phyloP scores from a whole-genome alignment of 2,329 filamentous ascomycete genomes.

The Apiospora koreana region DNA sequence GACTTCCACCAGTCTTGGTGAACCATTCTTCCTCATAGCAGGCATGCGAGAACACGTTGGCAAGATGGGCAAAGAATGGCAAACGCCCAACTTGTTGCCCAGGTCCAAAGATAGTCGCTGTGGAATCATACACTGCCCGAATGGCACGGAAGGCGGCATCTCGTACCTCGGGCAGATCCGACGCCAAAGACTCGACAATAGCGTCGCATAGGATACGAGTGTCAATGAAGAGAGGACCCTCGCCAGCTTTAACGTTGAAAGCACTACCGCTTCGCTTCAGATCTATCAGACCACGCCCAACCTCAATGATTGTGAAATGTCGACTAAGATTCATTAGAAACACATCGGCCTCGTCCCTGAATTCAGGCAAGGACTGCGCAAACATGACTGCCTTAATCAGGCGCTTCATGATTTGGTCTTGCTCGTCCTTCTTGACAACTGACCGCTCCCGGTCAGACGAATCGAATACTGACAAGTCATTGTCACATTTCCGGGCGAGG shows the following conservation, averaged over 20 bases:
- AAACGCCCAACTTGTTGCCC: conserved; percentile 71
- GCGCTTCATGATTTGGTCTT: conserved; percentile 81
- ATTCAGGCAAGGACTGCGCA: conserved; percentile 78
- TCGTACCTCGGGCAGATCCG: conserved; percentile 77
- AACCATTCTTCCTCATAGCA: conserved; percentile 99
- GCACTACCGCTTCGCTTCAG: conserved; percentile 74
- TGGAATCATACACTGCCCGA: conserved; percentile 74
- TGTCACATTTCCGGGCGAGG: conserved; percentile 69
- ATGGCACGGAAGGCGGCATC: conserved; percentile 82
- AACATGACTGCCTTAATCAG: conserved; percentile 88
- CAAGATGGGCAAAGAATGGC: conserved; percentile 81
- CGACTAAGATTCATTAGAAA: conserved; percentile 81
- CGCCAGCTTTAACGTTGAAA: conserved; percentile 83
- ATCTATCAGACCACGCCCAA: conserved; percentile 81
- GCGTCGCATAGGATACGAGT: conserved; percentile 86
- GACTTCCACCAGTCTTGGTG: conserved; percentile 87
- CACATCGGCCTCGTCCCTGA: conserved; percentile 72
- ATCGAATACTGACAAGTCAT: conserved; percentile 70
- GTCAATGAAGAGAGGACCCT: conserved; percentile 85
- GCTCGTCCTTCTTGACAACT: conserved; percentile 80
- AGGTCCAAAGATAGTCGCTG: conserved; percentile 77
- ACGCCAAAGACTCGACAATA: conserved; percentile 85
- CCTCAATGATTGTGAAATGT: conserved; percentile 88
- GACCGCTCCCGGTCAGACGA: conserved; percentile 79
- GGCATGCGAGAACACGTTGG: conserved; percentile 85